phyloP scores from a whole-genome alignment of 164 flowering plant genomes.

The Santalum album region DNA sequence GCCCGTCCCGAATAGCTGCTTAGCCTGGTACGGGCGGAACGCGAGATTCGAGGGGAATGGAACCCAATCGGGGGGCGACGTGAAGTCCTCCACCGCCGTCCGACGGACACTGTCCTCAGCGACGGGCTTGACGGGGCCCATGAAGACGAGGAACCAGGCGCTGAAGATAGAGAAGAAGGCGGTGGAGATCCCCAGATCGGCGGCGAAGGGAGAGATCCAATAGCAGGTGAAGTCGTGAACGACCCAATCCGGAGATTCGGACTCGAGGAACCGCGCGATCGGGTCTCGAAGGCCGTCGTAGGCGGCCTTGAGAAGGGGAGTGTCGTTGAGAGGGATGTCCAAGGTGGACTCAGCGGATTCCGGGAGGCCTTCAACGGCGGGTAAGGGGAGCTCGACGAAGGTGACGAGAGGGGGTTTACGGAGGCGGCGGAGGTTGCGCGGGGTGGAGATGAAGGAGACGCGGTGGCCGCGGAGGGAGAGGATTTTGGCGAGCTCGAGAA shows the following conservation, averaged over 20 bases:
- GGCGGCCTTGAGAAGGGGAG: slow-evolving; percentile 5
- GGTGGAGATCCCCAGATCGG: background rate
- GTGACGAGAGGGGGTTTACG: background rate
- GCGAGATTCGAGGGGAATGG: slow-evolving; percentile 8
- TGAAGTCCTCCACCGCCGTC: slow-evolving; percentile 5
- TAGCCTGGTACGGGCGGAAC: slow-evolving; percentile 3
- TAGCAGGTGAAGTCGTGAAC: background rate
- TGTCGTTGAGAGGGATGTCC: background rate
- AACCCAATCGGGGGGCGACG: slow-evolving; percentile 12
- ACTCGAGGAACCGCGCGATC: background rate
- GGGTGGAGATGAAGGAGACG: slow-evolving; percentile 1
- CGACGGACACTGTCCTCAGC: background rate
- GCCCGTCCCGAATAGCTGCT: background rate
- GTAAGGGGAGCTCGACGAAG: slow-evolving; percentile 3
- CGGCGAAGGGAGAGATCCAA: slow-evolving; percentile 6
- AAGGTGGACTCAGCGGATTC: slow-evolving; percentile 1
- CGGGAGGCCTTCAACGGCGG: slow-evolving; percentile 1
- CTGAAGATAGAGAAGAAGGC: slow-evolving; percentile 1
- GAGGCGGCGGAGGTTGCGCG: background rate
- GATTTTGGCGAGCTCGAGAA: slow-evolving; percentile 2
- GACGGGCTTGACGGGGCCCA: background rate
- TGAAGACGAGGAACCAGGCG: background rate
- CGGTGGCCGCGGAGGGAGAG: background rate
- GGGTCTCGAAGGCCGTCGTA: slow-evolving; percentile 5
- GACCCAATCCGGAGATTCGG: background rate